phyloP scores from a whole-genome alignment of 1,139 yeast genomes.

The Ogataea hybrid region DNA sequence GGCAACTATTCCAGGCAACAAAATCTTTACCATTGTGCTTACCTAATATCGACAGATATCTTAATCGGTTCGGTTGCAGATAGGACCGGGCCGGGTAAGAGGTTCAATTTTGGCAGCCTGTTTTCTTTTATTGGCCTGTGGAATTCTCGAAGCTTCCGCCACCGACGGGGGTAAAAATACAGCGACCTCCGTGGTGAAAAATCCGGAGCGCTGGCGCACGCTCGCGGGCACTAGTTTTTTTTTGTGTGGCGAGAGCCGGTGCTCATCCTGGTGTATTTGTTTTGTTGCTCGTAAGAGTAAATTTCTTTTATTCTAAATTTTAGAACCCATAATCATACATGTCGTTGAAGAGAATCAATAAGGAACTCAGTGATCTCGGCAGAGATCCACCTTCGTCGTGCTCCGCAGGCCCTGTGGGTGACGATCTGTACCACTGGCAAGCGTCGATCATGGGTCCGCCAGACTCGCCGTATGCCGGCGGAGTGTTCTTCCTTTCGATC shows the following conservation, averaged over 20 bases:
- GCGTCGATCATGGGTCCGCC: slow-evolving; percentile 64
- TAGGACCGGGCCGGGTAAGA: slow-evolving; percentile 2
- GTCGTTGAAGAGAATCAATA: slow-evolving; percentile 94
- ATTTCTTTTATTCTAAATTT: slow-evolving; percentile 9
- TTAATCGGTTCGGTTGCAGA: neutral
- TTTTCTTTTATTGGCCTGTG: slow-evolving; percentile 1
- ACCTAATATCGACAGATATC: neutral
- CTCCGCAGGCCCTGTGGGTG: slow-evolving; percentile 99
- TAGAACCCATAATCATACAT: slow-evolving; percentile 34
- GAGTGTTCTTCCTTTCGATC: slow-evolving; percentile 51
- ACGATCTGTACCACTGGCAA: slow-evolving; percentile 60
- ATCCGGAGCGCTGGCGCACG: neutral
- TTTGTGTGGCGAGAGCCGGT: neutral
- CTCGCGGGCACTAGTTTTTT: neutral
- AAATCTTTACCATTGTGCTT: neutral
- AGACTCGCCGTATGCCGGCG: slow-evolving; percentile 58
- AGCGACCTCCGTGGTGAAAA: neutral
- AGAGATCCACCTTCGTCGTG: slow-evolving; percentile 99
- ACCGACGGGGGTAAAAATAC: slow-evolving; percentile 1
- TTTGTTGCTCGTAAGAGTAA: slow-evolving; percentile 11
- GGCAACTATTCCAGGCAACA: neutral
- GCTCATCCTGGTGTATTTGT: slow-evolving; percentile 1
- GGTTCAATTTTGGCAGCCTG: neutral
- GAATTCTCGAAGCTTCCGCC: slow-evolving; percentile 11
- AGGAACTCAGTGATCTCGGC: slow-evolving; percentile 92